Evolutionary conservation across 345 rosid genomes (phyloP), one percentile per base, ranked within the genome.

Genomic region (Pseudoturritis turrita): DNA sequence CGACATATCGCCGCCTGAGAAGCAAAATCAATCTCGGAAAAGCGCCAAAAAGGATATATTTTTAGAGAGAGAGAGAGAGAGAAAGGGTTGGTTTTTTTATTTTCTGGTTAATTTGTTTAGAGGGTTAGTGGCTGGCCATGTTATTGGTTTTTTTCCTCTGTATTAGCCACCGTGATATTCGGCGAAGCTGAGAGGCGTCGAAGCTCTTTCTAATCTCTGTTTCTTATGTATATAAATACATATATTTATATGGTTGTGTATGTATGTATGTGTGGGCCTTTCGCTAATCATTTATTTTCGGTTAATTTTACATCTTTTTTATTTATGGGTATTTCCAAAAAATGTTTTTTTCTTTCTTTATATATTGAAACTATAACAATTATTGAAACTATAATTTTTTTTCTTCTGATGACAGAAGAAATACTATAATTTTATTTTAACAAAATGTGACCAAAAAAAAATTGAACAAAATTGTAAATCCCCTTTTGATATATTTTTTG

Each of bases 1-100:
- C 73, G 95, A 74, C 91, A 82, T 83, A 69, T 76, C 73, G 74
- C 76, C 83, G 65, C 39, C 62, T 60, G 33, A 64, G 62, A 45
- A 36, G 41, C 12, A 22, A 57, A 51, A 62, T 51, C 55, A 51
- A 62, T 52, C 8, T 62, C 54, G 23, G 43, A 31, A 28, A 74
- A 56, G 56, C 58, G 58, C 66, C 55, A 51, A 29, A 15, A 57
- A 40, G 53, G 19, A 39, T 25, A 3, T 36, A 22, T 36, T 10
- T 73, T 64, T 6, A 17, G 29, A 22, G 43, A 50, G 25, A 55
- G 52, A 12, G 43, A 47, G 47, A 68, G 44, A 57, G 2, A 33
- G 15, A 35, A n/a, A 40, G 11, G 13, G 23, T 51, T 47, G 35
- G 58, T 44, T 63, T 35, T 13, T 41, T 21, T 35, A 46, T 21